Conservation (phyloP, 2,329 filamentous ascomycete species). For the Diaporthe sp. region DNA sequence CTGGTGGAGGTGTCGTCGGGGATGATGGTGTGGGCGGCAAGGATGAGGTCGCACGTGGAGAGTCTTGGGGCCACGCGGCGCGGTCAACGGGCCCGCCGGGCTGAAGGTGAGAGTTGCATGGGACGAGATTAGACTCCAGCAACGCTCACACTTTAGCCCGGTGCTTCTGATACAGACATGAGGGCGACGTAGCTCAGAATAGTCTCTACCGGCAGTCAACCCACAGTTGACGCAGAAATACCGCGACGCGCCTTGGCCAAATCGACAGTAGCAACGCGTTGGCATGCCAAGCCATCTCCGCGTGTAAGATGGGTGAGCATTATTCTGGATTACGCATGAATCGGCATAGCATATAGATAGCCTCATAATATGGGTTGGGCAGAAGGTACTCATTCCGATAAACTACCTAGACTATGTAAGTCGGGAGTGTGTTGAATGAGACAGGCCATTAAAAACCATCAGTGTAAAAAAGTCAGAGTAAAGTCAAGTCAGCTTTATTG, state of each 20-base stretch:
- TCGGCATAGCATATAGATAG: background rate
- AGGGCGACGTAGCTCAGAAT: background rate
- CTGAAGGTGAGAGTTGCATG: conserved; percentile 14
- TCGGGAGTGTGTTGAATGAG: conserved; percentile 34
- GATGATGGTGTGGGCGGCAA: conserved; percentile 46
- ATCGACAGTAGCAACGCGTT: background rate
- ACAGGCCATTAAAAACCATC: conserved; percentile 31
- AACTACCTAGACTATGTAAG: conserved; percentile 58
- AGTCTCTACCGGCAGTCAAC: background rate
- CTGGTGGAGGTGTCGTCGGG: background rate
- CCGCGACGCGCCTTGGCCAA: background rate
- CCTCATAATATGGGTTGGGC: background rate
- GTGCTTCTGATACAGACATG: background rate
- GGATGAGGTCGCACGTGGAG: conserved; percentile 21
- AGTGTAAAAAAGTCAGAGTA: conserved; percentile 44
- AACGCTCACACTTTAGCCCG: background rate
- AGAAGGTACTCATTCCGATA: conserved; percentile 39
- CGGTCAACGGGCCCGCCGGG: conserved; percentile 14
- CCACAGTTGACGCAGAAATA: background rate
- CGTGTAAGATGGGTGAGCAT: background rate
- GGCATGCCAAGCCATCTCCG: background rate
- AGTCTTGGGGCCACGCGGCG: conserved; percentile 6
- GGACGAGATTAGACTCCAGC: background rate
- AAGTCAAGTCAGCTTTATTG: conserved; percentile 65
- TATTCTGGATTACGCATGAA: background rate